Base-by-base conservation (phyloP, 306 rosid species). In the Trichosanthes truncata region DNA sequence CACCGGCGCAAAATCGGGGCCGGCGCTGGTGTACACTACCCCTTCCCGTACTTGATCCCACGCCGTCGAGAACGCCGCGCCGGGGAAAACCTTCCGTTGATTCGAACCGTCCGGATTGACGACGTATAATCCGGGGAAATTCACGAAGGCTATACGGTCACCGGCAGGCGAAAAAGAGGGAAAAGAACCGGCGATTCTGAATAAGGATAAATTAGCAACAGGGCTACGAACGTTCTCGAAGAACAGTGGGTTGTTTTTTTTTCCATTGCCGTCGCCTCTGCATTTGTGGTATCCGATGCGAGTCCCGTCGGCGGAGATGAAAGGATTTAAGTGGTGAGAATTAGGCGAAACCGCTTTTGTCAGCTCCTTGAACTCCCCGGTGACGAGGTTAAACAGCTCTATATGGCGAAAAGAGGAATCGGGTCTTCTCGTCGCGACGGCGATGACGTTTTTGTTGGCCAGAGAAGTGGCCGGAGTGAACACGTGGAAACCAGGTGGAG, bases 391-490 rank as follows among this genome's bases (percentile, higher is more conserved):
- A 46, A 89, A 90, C 11, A 92, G 56, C 84, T 94, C 97, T 25
- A 92, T 84, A 75, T 94, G 98, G 33, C 98, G 98, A 57, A 77
- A 94, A 3, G 26, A 60, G 5, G 97, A 85, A 13, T 60, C 69
- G 21, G 89, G 79, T 79, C 98, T 87, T 72, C 93, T 89, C 7
- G 98, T 92, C 0, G 97, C 98, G 6, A 94, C 86, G 35, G 95
- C 97, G 33, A 94, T 92, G 89, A 92, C 88, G 2, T 87, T 78
- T 26, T 89, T 76, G 85, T 94, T 94, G 0, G 88, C 89, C 0
- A 97, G 90, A 2, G 98, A 84, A 25, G 92, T 81, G 20, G 97
- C 97, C 0, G 98, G 97, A 0, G 97, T 94, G 89, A 94, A 94
- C 1, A 80, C 92, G 84, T 94, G 98, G 76, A 94, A 57, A 68